Evolutionary conservation across 495 filamentous ascomycete genomes (phyloP), one percentile per base, ranked within the genome.

Genomic region (Hypoxylon lenormandii): DNA sequence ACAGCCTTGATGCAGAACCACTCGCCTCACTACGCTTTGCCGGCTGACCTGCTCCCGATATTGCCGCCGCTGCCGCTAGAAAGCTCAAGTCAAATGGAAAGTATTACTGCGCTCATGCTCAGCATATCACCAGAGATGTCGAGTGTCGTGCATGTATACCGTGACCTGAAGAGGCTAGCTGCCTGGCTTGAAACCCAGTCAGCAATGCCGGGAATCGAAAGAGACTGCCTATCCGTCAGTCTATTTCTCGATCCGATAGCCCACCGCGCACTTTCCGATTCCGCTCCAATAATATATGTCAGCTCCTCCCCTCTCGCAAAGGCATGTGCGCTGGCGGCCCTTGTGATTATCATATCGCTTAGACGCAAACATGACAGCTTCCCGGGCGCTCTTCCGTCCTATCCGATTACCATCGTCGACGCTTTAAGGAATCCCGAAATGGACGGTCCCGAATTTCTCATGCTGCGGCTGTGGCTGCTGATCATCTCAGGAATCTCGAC

Each of bases 221-320:
- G 23, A 63, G 60, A 63, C 49, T 45, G 60, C 38, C 22, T 54
- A 53, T 63, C 49, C 23, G 38, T 63, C 16, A 63, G 60, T 63
- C 60, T 63, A 23, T 63, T 63, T 63, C 60, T 63, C 49, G 60
- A 63, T 47, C 47, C 60, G 15, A 63, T 63, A 43, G 60, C 60
- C 38, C 60, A 63, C 40, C 60, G 60, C 33, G 49, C 48, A 54
- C 46, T 63, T 63, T 30, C 48, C 23, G 49, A 52, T 63, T 47
- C 15, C 49, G 36, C 49, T 45, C 38, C 49, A 54, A 28, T 54
- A n/a, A 37, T 49, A 30, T 49, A 21, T 21, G 36, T 15, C 22
- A 46, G 37, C 13, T 60, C 59, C 22, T 46, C 60, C 46, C 46
- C 46, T 49, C 46, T 49, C 46, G 22, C 46, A n/a, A 49, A 49